These are phyloP conservation scores for Ophiostoma pallidulum DNA, from an alignment of 2,329 filamentous ascomycete genomes.

Conservation along the genomic window DNA sequence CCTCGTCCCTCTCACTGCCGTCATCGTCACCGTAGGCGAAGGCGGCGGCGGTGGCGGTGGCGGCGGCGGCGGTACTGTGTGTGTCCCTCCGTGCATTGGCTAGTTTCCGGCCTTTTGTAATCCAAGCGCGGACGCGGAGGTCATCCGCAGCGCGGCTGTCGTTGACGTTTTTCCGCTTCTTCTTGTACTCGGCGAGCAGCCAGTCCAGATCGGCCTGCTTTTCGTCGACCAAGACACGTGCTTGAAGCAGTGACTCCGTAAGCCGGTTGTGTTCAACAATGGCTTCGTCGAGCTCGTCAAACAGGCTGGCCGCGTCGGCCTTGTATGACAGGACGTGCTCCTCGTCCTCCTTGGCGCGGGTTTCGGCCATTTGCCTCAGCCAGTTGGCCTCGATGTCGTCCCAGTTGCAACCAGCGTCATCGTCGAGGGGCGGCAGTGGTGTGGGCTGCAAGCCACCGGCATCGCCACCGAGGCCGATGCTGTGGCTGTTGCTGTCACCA, in stretches of 20 bases:
- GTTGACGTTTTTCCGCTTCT: neutral
- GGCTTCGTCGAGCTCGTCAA: conserved; percentile 26
- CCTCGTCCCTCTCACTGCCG: too few relatives aligned
- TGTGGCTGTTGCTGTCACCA: too few relatives aligned
- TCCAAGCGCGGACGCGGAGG: conserved; percentile 10
- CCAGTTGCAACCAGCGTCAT: conserved; percentile 21
- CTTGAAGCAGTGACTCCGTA: conserved; percentile 28
- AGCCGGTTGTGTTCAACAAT: conserved; percentile 29
- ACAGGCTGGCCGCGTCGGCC: conserved; percentile 22
- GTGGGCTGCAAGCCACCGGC: too few relatives aligned
- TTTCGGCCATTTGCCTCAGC: conserved; percentile 16
- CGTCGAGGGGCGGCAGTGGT: too few relatives aligned
- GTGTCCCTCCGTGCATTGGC: neutral
- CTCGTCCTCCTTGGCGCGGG: conserved; percentile 21
- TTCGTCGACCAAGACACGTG: conserved; percentile 17
- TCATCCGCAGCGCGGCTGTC: conserved; percentile 9
- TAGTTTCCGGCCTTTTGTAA: neutral
- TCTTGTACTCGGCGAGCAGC: conserved; percentile 13
- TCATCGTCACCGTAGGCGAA: too few relatives aligned
- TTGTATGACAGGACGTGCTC: conserved; percentile 26
- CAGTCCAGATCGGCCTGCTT: conserved; percentile 11
- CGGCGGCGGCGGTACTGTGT: neutral
- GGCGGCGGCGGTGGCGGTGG: too few relatives aligned
- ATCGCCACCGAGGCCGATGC: too few relatives aligned
- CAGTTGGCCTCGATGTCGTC: conserved; percentile 29